Evolutionary conservation across 2,329 filamentous ascomycete species (phyloP), one percentile per base, ranked within the genome.

Genomic region (Ramularia collo-cygni): DNA sequence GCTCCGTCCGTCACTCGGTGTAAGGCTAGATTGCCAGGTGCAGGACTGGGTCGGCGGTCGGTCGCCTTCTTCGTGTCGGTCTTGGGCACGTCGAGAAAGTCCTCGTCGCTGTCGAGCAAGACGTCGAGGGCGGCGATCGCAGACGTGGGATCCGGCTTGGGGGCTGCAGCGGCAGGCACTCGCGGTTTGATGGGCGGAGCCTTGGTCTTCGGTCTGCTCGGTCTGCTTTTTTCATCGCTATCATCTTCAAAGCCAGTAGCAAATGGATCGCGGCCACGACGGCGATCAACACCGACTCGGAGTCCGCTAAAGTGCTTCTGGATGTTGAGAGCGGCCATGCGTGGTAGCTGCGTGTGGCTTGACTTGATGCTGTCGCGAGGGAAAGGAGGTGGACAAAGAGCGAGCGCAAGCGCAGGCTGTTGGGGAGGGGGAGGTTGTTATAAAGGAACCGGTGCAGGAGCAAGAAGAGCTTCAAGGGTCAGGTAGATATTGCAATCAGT

Each of bases 161-260:
- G 29, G 13, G 42, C 35, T 27, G 33, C 26, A 28, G 39, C 28
- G n/a, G 44, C 41, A 13, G 37, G 33, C 12, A 44, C 34, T 30
- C 35, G 32, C 26, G 40, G 43, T 39, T 46, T 52, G 36, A 45
- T 47, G 38, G 49, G 44, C 39, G 44, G 37, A 38, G 48, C 36
- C 45, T 48, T 51, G 38, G 50, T 51, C 42, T 54, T 53, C 31
- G 48, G 40, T 44, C 50, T 47, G 47, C 50, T 50, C 38, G 49
- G 43, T 40, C 48, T 48, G 39, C 41, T 41, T 30, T 54, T 46
- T 40, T 53, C 51, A 37, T 57, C 54, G 35, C 50, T 52, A 44
- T 59, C 56, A 55, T 58, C 56, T 44, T 59, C 56, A 45, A 59
- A 59, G 46, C 55, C 53, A 15, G 55, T 55, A 13, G 55, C 56